Evolutionary conservation across 148 eudicot genomes (phyloP), one percentile per base, ranked within the genome.

Genomic region (Silene uniflora): DNA sequence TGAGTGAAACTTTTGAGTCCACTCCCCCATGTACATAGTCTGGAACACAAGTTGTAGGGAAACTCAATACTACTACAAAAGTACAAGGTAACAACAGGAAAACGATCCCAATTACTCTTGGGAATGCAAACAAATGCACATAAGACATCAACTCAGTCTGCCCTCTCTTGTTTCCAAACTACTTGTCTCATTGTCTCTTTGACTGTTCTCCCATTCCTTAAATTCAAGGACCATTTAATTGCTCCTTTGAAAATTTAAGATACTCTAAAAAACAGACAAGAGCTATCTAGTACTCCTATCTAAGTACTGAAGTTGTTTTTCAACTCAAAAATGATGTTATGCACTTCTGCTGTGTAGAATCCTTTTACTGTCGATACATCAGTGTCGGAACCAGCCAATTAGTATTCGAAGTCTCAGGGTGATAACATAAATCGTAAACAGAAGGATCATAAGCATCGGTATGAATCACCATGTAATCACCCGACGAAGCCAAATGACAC

Each of bases 81-180:
- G n/a, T n/a, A 2, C 5, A 60, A 19, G 61, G 10, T 21, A 21
- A 60, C 67, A 73, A 39, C 17, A 44, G 56, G 71, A 19, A 60
- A 73, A 73, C 49, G 56, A 73, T 60, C 47, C 76, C 76, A 60
- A 60, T 60, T 58, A 73, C 76, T 39, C 67, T 61, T 21, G 67
- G 67, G 76, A 32, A 60, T 27, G 21, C 67, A 61, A 60, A 62
- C 18, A 61, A 73, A 11, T 39, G 46, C 76, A 39, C 32, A 72
- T 72, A 55, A 72, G 23, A 72, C 58, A 21, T 52, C 19, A 56
- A 55, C 42, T 55, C n/a, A n/a, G n/a, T n/a, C 63, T 55, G 47
- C 22, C 9, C 11, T 32, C 49, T 59, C 39, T 19, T 58, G 65
- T 58, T 58, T 73, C 19, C 75, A 29, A 73, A 55, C 54, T 58